Base-by-base conservation (phyloP, 352 stramenopile species). In the Globisporangium splendens region DNA sequence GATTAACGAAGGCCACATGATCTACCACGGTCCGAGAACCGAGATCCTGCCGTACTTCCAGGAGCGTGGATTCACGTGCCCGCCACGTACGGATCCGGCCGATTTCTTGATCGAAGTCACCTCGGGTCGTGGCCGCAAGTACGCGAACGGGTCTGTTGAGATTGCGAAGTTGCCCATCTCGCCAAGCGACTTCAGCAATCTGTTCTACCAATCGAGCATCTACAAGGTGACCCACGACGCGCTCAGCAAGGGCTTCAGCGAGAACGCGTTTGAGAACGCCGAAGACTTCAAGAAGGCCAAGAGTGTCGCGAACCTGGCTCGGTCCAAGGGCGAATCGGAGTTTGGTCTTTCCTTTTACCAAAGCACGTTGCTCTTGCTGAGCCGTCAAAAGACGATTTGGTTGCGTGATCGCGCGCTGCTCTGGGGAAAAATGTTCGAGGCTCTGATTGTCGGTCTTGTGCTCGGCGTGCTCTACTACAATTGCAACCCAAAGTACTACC, bases 1-100 rank as follows among this genome's bases (percentile, higher is more conserved):
- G 56, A 56, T 98, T 33, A 92, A 92, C 63, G 79, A 96, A 59
- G 94, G 96, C 22, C 72, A 86, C 47, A 63, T 98, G 54, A 78
- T 98, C 24, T 98, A 96, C 70, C 88, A 96, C 56, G 96, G 93
- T 15, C 86, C 80, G 11, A 51, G 75, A 2, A 77, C 65, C 13
- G 73, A 83, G 50, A 86, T 88, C 38, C 21, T 88, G 39, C 64
- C 65, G 21, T 97, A 98, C 67, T 98, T 98, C 62, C 51, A 86
- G 21, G 64, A 69, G 21, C 68, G 86, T 13, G 91, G 89, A 0
- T 94, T 91, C 61, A 71, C 56, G 8, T 92, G 84, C 21, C 84
- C 84, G 2, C 63, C 70, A 8, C 75, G 75, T 59, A 77, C 73
- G 14, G 81, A 91, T 46, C 77, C 77, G 0, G 80, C 81, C 0